These are phyloP conservation scores for Microcos paniculata DNA, from an alignment of 345 rosid genomes.

Conservation along the genomic window DNA sequence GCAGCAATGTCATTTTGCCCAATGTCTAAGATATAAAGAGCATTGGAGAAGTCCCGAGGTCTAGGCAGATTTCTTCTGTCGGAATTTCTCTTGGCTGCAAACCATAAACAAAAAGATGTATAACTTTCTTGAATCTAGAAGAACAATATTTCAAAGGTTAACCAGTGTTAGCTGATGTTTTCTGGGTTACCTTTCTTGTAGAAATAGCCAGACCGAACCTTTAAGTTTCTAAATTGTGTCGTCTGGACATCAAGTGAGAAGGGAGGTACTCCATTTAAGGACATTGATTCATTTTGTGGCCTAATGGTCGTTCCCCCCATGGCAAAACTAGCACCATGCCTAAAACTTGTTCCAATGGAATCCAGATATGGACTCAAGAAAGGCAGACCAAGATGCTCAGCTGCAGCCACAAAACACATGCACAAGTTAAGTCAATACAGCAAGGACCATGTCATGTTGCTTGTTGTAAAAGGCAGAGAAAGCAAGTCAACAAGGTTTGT, in stretches of 20 bases:
- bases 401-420: constrained; percentile 31
- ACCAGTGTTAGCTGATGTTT: not conserved
- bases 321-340: constrained; percentile 91
- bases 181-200: constrained; percentile 43
- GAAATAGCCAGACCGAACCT: constrained; percentile 49
- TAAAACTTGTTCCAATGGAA: constrained; percentile 70
- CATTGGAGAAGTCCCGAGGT: constrained; percentile 19
- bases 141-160: not conserved
- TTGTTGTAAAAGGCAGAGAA: not conserved
- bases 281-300: constrained; percentile 73
- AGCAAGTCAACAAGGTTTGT: not conserved
- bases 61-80: constrained; percentile 8
- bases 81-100: constrained; percentile 1
- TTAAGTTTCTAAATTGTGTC: constrained; percentile 63
- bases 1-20: constrained; percentile 23
- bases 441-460: not conserved
- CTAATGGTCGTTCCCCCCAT: constrained; percentile 88
- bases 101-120: not conserved
- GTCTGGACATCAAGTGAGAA: constrained; percentile 88
- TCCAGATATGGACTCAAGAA: constrained; percentile 83
- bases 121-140: not conserved
- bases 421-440: not conserved
- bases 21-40: constrained; percentile 19
- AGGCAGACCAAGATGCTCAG: constrained; percentile 67
- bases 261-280: constrained; percentile 75